phyloP scores from a whole-genome alignment of 2,329 filamentous ascomycete genomes.

The Arthroderma uncinatum region DNA sequence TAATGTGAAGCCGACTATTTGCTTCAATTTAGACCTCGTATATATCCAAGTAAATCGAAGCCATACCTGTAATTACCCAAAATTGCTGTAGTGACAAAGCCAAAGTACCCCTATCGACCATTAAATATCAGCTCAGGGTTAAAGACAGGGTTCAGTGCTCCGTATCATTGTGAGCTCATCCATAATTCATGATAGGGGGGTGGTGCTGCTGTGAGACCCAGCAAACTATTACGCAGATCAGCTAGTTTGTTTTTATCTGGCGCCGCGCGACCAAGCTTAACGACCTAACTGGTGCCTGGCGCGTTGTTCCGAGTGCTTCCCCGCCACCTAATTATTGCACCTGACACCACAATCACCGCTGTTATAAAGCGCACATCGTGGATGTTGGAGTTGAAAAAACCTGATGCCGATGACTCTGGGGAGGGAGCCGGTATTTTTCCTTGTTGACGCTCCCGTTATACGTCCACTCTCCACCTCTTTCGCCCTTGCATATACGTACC shows the following conservation, averaged over 20 bases:
- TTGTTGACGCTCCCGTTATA: too few species aligned
- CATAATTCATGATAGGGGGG: too few species aligned
- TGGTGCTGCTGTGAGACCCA: too few species aligned
- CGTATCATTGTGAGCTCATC: neutral
- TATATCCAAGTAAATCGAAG: too few species aligned
- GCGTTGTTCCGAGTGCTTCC: neutral
- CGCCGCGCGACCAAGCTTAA: neutral
- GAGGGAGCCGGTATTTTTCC: neutral
- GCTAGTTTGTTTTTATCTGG: neutral
- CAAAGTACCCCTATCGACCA: neutral
- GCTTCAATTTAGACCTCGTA: too few species aligned
- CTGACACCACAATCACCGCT: neutral
- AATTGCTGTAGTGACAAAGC: neutral
- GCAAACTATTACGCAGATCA: neutral
- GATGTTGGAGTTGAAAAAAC: neutral
- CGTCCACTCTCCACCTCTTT: neutral
- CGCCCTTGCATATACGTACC: neutral
- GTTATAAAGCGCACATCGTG: neutral
- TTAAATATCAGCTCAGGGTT: neutral
- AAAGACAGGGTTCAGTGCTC: neutral
- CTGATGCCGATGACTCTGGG: neutral
- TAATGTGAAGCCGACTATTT: too few species aligned
- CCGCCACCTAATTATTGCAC: conserved; percentile 1
- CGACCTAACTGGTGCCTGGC: neutral
- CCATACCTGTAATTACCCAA: neutral